These are phyloP conservation scores for Saccharum hybrid DNA, from an alignment of 202 grass and related monocot species.

Conservation along the genomic window DNA sequence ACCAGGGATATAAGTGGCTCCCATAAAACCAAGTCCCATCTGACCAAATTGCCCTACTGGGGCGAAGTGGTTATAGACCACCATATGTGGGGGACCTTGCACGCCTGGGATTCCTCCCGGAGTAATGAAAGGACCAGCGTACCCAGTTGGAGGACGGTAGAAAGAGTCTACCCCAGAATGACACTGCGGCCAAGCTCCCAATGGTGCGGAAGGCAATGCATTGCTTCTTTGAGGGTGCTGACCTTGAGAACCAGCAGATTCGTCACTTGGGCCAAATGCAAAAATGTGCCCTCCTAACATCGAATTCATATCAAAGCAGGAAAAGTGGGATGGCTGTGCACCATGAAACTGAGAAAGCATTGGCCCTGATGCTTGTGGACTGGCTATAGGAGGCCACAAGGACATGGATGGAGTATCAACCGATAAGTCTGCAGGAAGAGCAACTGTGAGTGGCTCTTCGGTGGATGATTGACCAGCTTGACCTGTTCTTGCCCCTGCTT, in stretches of 20 bases:
- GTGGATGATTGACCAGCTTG: constrained; percentile 64
- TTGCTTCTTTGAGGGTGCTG: constrained; percentile 76
- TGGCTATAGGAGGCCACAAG: constrained; percentile 79
- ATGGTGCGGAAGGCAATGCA: constrained; percentile 56
- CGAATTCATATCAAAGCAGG: constrained; percentile 89
- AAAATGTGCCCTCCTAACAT: constrained; percentile 77
- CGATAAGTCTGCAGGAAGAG: constrained; percentile 95
- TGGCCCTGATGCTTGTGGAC: constrained; percentile 73
- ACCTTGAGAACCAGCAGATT: constrained; percentile 64
- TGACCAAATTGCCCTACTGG: constrained; percentile 92
- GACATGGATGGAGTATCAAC: constrained; percentile 86
- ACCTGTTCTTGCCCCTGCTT: constrained; percentile 58
- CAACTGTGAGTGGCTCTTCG: constrained; percentile 72
- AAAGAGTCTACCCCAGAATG: constrained; percentile 82
- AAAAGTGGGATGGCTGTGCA: constrained; percentile 73
- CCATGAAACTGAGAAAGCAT: constrained; percentile 82
- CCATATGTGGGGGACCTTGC: constrained; percentile 92
- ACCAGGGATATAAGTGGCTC: constrained; percentile 77
- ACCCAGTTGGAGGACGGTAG: constrained; percentile 81
- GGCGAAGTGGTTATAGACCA: constrained; percentile 94
- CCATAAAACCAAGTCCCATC: constrained; percentile 94
- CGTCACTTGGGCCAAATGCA: constrained; percentile 80
- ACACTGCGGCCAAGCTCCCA: constrained; percentile 77
- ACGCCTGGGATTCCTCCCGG: constrained; percentile 86
- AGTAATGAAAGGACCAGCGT: constrained; percentile 79